Base-by-base conservation (phyloP, 2,329 filamentous ascomycete species). In the Penicillium sp. region DNA sequence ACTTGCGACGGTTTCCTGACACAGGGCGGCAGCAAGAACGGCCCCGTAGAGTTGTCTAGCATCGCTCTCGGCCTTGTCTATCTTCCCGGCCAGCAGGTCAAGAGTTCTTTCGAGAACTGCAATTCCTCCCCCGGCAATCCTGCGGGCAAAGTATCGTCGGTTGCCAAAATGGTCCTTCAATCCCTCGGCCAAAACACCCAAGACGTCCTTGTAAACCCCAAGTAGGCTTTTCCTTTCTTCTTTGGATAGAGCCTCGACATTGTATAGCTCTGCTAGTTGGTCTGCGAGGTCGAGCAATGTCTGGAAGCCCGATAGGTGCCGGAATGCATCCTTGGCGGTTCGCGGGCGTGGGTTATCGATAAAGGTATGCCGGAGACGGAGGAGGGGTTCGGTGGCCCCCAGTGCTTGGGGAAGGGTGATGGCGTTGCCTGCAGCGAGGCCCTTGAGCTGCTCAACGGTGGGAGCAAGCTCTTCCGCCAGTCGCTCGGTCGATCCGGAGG, bases 91-190 rank as follows among this genome's bases (percentile, higher is more conserved):
- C 83, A 69, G 86, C 84, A 68, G 83, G 84, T 55, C 81, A 82
- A 74, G 81, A 5, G 82, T 83, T 65, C 89, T 83, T 64, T 94
- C 86, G 48, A 96, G 70, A 7, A 85, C 82, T 57, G 85, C 80
- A 86, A 90, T 95, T 3, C 92, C 91, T 50, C 86, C 88, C 20
- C 83, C 85, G 52, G 89, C 82, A 27, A 95, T 84, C 59, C 84
- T 81, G 60, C 85, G 86, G 52, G 84, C 82, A 69, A 97, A 97
- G 75, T 92, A 96, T 61, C 89, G 84, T 64, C 87, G 83, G 72
- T 97, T 99, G 18, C 92, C 92, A 42, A 87, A 80, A 70, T 97
- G 91, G 41, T 85, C 84, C 48, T 84, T 82, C 58, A 99, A 81
- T 13, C 85, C 85, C 43, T 87, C 86, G 1, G 88, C 86, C 25